Evolutionary conservation across 2,329 filamentous ascomycete genomes (phyloP), one percentile per base, ranked within the genome.

Genomic region (Malbranchea zuffiana): DNA sequence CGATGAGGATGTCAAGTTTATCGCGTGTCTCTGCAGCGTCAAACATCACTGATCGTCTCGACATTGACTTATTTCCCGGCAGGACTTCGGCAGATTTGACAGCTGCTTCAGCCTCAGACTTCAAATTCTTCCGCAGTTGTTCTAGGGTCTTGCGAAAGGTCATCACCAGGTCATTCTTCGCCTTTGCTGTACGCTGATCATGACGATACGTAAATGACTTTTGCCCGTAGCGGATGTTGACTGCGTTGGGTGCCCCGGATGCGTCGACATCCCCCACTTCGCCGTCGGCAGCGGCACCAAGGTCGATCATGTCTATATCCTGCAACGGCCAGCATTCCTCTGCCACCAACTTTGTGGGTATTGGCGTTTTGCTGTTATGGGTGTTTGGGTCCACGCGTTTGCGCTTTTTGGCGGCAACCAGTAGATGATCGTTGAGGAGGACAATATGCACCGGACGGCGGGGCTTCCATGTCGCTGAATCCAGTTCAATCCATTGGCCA

Each of bases 401-500:
- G 67, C 95, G 94, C 66, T 95, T 95, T 47, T 83, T 78, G 16
- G 83, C 85, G 3, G 90, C 90, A 33, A 98, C 74, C 15, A 98
- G 72, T 1, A 98, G 67, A 59, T 98, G 87, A 53, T 98, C 90
- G 55, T 96, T 98, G 2, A 98, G 69, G 40, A 98, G 62, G 42
- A 96, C 87, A 42, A 98, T 77, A 54, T 93, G 84, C 58, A 96
- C 87, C 18, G 86, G 79, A 27, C 90, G 72, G 45, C 82, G 72
- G 3, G 88, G 84, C 60, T 94, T 95, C 78, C 93, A 96, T 0
- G 90, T 98, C 7, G 90, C 90, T 45, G 90, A 92, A 61, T 98
- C 92, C 43, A 98, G 69, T 63, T 98, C 88, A 41, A 96, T 82
- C 90, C 90, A 98, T 32, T 81, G 75, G 1, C 84, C 82, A 3